phyloP scores from a whole-genome alignment of 495 filamentous ascomycete species.

The Alectoria sarmentosa region DNA sequence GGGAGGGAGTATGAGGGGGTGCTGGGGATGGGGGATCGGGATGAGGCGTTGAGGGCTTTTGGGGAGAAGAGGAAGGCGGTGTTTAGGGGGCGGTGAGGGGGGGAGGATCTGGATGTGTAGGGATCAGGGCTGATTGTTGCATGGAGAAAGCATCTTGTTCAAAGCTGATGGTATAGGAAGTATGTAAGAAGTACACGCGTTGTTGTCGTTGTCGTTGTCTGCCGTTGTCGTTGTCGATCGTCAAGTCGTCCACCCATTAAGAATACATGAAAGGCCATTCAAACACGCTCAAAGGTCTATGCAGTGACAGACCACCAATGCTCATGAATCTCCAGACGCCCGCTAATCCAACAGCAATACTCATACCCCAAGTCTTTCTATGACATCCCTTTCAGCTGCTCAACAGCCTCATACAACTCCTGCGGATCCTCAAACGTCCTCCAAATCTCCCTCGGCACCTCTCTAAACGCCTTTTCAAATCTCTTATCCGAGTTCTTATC shows the following conservation, averaged over 20 bases:
- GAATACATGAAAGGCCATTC: not conserved
- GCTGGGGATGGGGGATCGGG: constrained; percentile 44
- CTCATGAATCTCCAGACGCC: not conserved
- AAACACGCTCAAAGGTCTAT: not conserved
- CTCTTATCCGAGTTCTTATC: constrained; percentile 64
- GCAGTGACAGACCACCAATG: not conserved
- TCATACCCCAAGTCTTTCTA: not conserved
- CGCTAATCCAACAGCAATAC: not conserved
- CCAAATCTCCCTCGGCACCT: constrained; percentile 64
- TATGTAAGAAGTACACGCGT: not conserved
- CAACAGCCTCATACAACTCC: constrained; percentile 51
- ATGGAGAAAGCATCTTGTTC: not conserved
- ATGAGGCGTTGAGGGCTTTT: constrained; percentile 36
- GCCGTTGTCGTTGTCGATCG: not conserved
- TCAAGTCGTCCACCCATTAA: not conserved
- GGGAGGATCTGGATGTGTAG: too few species aligned
- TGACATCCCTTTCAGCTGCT: constrained; percentile 32
- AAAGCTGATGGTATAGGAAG: not conserved
- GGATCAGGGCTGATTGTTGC: not conserved
- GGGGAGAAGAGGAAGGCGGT: constrained; percentile 27
- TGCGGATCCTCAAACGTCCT: constrained; percentile 68
- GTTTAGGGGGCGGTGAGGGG: constrained; percentile 18
- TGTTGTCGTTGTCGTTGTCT: not conserved
- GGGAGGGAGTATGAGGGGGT: constrained; percentile 73
- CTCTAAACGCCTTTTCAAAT: constrained; percentile 79